phyloP scores from a whole-genome alignment of 2,329 filamentous ascomycete genomes.

The Myriosclerotinia curreyana region DNA sequence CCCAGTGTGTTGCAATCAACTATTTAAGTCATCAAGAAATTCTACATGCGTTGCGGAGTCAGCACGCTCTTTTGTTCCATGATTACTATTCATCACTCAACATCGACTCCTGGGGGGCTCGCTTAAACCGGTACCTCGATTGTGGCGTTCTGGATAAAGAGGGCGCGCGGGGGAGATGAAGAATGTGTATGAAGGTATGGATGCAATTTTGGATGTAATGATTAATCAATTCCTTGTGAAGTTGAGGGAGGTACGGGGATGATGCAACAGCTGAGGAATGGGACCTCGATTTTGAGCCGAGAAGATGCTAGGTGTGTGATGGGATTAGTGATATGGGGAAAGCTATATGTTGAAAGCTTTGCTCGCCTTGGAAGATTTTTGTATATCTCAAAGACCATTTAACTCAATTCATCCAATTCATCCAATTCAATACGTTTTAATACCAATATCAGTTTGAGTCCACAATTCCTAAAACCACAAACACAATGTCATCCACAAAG shows the following conservation, averaged over 20 bases:
- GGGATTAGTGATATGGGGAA: slow-evolving; percentile 13
- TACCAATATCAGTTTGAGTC: background rate
- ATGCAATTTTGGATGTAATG: background rate
- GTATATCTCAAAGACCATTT: background rate
- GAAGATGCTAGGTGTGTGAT: background rate
- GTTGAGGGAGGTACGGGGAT: background rate
- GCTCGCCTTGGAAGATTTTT: background rate
- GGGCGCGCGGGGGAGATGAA: background rate
- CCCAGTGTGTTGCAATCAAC: background rate
- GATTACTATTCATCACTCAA: slow-evolving; percentile 16
- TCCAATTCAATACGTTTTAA: background rate
- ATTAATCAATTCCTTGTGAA: background rate
- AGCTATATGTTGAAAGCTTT: background rate
- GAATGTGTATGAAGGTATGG: background rate
- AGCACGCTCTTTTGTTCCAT: background rate
- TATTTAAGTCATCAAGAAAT: too few relatives aligned
- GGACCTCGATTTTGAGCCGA: background rate
- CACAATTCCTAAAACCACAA: background rate
- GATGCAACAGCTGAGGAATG: background rate
- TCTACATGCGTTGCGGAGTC: slow-evolving; percentile 4
- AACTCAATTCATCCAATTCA: too few relatives aligned
- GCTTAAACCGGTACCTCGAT: slow-evolving; percentile 3
- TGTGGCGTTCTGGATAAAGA: slow-evolving; percentile 10
- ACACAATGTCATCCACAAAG: slow-evolving; percentile 34
- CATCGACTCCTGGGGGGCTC: slow-evolving; percentile 2